phyloP scores from a whole-genome alignment of 2,329 filamentous ascomycete species.

The Hypoxylon sp. region DNA sequence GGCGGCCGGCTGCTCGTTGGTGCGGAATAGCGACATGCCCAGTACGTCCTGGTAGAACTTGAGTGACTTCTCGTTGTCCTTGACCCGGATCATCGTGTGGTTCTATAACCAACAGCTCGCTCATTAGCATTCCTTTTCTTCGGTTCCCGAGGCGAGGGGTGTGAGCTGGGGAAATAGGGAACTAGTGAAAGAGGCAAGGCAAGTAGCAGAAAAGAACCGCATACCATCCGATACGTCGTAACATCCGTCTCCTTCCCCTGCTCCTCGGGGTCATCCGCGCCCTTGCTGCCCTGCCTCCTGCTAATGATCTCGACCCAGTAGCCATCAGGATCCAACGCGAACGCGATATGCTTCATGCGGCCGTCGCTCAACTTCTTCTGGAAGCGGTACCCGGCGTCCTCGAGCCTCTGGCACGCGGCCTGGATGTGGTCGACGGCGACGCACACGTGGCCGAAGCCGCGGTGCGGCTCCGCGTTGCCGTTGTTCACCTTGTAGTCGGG shows the following conservation, averaged over 20 bases:
- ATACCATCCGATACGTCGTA: slow-evolving; percentile 77
- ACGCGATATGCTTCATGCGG: slow-evolving; percentile 87
- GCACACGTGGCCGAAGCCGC: slow-evolving; percentile 87
- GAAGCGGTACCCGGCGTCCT: slow-evolving; percentile 91
- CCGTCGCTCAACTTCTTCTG: slow-evolving; percentile 95
- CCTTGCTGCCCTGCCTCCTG: slow-evolving; percentile 64
- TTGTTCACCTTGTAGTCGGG: slow-evolving; percentile 83
- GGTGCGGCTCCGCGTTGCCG: slow-evolving; percentile 89
- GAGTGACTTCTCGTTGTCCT: slow-evolving; percentile 78
- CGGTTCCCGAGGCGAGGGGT: no score
- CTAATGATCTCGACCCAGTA: slow-evolving; percentile 90
- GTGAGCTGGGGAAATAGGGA: no score
- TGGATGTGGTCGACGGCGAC: slow-evolving; percentile 87
- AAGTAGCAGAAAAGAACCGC: not conserved
- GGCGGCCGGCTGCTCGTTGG: slow-evolving; percentile 73
- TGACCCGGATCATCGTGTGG: slow-evolving; percentile 95
- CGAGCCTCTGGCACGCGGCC: slow-evolving; percentile 87
- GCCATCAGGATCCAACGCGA: slow-evolving; percentile 87
- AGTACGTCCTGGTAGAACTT: slow-evolving; percentile 87
- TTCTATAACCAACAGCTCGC: slow-evolving; percentile 73
- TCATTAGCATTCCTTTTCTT: slow-evolving; percentile 14
- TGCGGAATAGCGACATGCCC: slow-evolving; percentile 87
- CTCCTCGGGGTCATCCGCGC: slow-evolving; percentile 75
- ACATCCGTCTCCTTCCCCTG: slow-evolving; percentile 78
- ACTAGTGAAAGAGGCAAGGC: no score